Conservation (phyloP, 1,284 basidiomycete species). For the Irpex sp. region DNA sequence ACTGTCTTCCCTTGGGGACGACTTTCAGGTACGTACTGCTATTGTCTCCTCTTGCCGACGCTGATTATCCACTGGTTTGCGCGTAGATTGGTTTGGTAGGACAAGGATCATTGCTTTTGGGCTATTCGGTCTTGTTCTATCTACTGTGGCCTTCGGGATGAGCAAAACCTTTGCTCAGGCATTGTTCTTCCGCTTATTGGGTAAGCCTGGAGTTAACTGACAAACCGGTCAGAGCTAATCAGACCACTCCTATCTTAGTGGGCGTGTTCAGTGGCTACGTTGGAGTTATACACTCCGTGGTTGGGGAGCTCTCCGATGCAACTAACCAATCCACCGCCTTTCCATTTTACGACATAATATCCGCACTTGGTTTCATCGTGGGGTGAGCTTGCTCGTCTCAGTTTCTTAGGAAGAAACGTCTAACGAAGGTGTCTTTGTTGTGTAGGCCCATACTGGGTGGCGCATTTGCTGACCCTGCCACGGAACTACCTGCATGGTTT, state of each 20-base stretch:
- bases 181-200: slow-evolving; percentile 40
- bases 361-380: slow-evolving; percentile 54
- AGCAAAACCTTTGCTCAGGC: slow-evolving; percentile 42
- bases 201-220: slow-evolving; percentile 8
- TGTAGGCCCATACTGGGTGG: slow-evolving; percentile 59
- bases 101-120: slow-evolving; percentile 55
- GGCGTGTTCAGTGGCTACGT: slow-evolving; percentile 50
- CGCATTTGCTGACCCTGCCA: slow-evolving; percentile 49
- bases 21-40: slow-evolving; percentile 23
- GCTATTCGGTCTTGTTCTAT: slow-evolving; percentile 41
- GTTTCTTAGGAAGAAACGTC: background rate
- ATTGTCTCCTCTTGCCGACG: background rate
- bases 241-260: slow-evolving; percentile 10
- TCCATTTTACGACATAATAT: slow-evolving; percentile 56
- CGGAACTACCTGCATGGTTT: slow-evolving; percentile 40
- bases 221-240: background rate
- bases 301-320: slow-evolving; percentile 62
- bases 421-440: too few species aligned
- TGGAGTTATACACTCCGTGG: slow-evolving; percentile 54
- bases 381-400: slow-evolving; percentile 32
- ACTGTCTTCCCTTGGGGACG: slow-evolving; percentile 31
- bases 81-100: slow-evolving; percentile 50
- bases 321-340: slow-evolving; percentile 58
- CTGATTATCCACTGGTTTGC: background rate
- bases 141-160: slow-evolving; percentile 49